Evolutionary conservation across 169 alveolate species (phyloP), one percentile per base, ranked within the genome.

Genomic region (Eimeria brunetti): DNA sequence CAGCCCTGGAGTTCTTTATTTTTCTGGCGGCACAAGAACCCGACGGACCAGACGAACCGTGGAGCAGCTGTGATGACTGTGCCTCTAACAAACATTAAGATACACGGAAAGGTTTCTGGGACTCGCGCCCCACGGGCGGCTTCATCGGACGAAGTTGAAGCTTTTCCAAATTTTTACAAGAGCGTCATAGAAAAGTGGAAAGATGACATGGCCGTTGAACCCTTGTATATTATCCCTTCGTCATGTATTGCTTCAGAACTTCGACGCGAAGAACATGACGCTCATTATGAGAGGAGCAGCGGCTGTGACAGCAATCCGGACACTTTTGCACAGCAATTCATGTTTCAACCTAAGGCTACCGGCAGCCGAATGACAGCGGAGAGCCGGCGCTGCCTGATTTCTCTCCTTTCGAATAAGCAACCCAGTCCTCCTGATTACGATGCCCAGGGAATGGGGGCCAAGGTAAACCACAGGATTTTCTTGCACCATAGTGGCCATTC

Each of bases 191-290:
- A 86, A 30, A 60, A 44, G 38, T 86, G 93, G 93, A 60, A 27
- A 41, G 93, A 64, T 38, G 93, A 86, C 93, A 86, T 64, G 93
- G 62, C 64, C 5, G 83, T 86, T 7, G 93, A 86, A 24, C 81
- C 93, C 46, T 44, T 86, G 51, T 62, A 41, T n/a, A n/a, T 86
- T 16, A 86, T 86, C n/a, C 93, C 93, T 24, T 58, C 93, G 20
- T 22, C 60, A 18, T 86, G 83, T 51, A 8, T 86, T 36, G 24
- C 67, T 60, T 62, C 93, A 41, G 36, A 27, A 41, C 75, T 56
- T 7, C 51, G 36, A 9, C 18, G 8, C 9, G 78, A 53, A 84
- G 75, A 53, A 30, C 56, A 53, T 30, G 38, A 8, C 38, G 18
- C 38, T 16, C 9, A 30, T 20, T 30, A 36, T 36, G 58, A 38